phyloP scores from a whole-genome alignment of 1,139 yeast species.

The Debaryomycetaceae sp. region DNA sequence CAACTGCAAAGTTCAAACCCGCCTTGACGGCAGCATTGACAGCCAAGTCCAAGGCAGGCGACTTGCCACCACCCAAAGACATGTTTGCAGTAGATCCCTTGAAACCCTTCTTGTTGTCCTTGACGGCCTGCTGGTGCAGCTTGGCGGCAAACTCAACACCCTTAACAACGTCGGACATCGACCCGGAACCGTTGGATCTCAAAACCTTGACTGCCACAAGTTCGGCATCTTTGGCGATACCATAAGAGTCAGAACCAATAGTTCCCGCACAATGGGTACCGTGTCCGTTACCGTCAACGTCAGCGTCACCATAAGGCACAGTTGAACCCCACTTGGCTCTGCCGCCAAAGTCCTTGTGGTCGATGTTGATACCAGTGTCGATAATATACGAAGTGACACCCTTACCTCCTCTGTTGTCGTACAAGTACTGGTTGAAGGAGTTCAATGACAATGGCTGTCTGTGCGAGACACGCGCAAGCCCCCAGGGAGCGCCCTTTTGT shows the following conservation, averaged over 20 bases:
- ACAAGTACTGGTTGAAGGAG: constrained; percentile 80
- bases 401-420: constrained; percentile 79
- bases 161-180: constrained; percentile 76
- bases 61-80: constrained; percentile 87
- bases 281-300: constrained; percentile 91
- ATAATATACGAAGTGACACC: constrained; percentile 92
- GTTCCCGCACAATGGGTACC: constrained; percentile 91
- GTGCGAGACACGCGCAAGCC: constrained; percentile 91
- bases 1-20: constrained; percentile 81
- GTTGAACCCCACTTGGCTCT: constrained; percentile 96
- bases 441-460: constrained; percentile 71
- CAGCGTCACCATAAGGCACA: constrained; percentile 77
- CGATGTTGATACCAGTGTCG: constrained; percentile 86
- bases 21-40: constrained; percentile 80
- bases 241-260: constrained; percentile 68
- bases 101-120: constrained; percentile 57
- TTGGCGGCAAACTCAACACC: constrained; percentile 78
- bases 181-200: constrained; percentile 73
- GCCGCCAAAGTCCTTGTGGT: constrained; percentile 81
- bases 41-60: constrained; percentile 76
- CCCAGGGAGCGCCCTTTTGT: constrained; percentile 94
- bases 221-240: constrained; percentile 74
- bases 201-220: constrained; percentile 76
- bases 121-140: constrained; percentile 54
- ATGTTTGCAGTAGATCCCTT: constrained; percentile 87